Base-by-base conservation (phyloP, 352 stramenopile species). In the Phytopythium sindhum region DNA sequence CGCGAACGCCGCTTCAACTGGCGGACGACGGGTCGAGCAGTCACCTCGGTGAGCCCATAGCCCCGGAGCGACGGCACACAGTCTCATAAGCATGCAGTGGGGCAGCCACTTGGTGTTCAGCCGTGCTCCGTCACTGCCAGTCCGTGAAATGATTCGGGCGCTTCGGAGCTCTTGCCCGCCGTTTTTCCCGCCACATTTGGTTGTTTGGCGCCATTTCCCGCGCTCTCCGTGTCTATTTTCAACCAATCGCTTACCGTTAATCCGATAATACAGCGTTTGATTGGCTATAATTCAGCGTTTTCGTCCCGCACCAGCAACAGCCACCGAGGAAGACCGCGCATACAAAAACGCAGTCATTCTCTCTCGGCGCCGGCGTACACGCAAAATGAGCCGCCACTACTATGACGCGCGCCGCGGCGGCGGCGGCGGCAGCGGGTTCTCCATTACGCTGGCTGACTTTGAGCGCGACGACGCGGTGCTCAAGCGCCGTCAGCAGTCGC, bases 361-460 rank as follows among this genome's bases (percentile, higher is more conserved):
- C 5, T 24, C 15, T 12, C 24, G 15, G 0, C 11, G 12, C 24
- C 47, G n/a, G 42, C 8, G 42, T 15, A 19, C 42, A 33, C 24
- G 47, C 24, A 35, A 23, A 29, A 54, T 54, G 47, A 17, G 24
- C 24, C 47, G 47, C 47, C 24, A 31, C 3, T 14, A 11, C 24
- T 24, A 35, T 6, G 23, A 23, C 26, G 24, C 21, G 42, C 42
- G 26, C 26, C 14, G 48, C 48, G 48, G 26, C 45, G n/a, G 45
- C 14, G 47, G 37, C 28, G 29, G 48, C 28, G 21, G 41, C 55
- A 35, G 33, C 24, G 33, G 21, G 23, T 92, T 92, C 66, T 86
- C 72, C 39, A 70, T 92, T 60, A 75, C 81, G 3, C 70, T 81
- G 59, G 70, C 67, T 3, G 83, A 89, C 53, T 89, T 92, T 51